A percentile compares a stretch with the other conserved stretches of the same genome.
Evolutionary conservation across 176 grass and related monocot species (phyloP).

Genomic region (Panicum miliaceum): DNA sequence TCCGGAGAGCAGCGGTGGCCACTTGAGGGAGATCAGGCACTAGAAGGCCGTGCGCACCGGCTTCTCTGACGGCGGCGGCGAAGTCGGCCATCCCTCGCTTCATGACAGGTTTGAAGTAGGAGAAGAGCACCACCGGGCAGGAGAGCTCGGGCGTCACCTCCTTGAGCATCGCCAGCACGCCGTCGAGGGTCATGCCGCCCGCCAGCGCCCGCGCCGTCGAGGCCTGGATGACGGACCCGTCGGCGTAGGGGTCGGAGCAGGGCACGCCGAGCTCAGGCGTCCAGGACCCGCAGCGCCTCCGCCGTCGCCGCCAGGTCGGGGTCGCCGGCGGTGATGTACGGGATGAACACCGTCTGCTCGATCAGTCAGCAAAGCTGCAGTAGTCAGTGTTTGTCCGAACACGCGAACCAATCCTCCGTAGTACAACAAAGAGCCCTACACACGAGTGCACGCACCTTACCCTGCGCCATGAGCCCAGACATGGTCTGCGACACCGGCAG

Average conservation of each 20-base stretch:
- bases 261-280: constrained; percentile 82
- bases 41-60: constrained; percentile 63
- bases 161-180: constrained; percentile 72
- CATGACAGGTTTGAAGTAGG: constrained; percentile 72
- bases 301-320: constrained; percentile 74
- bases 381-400: too few relatives aligned
- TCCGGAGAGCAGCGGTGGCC: constrained; percentile 45
- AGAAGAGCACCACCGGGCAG: constrained; percentile 83
- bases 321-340: constrained; percentile 90
- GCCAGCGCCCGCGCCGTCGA: constrained; percentile 63
- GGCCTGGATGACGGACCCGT: constrained; percentile 73
- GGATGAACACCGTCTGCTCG: constrained; percentile 58
- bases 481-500: constrained; percentile 45
- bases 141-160: constrained; percentile 83
- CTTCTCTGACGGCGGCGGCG: constrained; percentile 53
- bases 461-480: constrained; percentile 22
- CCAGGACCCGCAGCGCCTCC: constrained; percentile 69
- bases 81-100: constrained; percentile 54
- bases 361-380: too few relatives aligned
- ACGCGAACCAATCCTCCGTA: too few relatives aligned
- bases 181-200: constrained; percentile 49
- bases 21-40: constrained; percentile 73
- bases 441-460: too few relatives aligned
- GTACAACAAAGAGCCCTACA: too few relatives aligned
- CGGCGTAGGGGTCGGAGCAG: constrained; percentile 70